Base-by-base conservation (phyloP, 768 basidiomycete species). In the Pholiota microspora region DNA sequence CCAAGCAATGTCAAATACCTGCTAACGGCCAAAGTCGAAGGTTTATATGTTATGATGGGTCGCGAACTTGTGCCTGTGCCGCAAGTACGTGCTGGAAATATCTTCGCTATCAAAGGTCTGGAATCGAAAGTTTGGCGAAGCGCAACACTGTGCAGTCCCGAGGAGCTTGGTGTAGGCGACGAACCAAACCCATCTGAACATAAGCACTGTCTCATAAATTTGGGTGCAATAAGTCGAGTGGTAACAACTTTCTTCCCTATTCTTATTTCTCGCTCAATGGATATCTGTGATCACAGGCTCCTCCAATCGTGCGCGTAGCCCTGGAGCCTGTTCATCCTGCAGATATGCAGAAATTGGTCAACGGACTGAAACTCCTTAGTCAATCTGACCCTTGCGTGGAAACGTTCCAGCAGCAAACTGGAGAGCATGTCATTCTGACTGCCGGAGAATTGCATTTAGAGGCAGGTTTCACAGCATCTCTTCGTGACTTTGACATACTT, bases 341-440 rank as follows among this genome's bases (percentile, higher is more conserved):
- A 6, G 93, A 98, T 65, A 89, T 98, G 84, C 87, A 85, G 1
- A 94, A 92, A 67, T 77, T 99, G 21, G 80, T 98, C 42, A 80
- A 79, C 32, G 97, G 97, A 0, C 74, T 99, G 51, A 90, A 89
- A 59, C 75, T 98, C 10, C 82, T 99, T 29, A 89, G 88, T 60
- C 95, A 98, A 66, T 88, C 94, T 3, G 97, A 98, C 73, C 96
- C 97, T 1, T 98, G 94, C 59, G 95, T 96, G 3, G 94, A 98
- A 67, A 95, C 92, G 0, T 94, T 98, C 68, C 94, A 98, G 61
- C 97, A 98, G 70, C 84, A 92, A 63, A 97, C 95, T 0, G 97
- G 97, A 28, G 97, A 99, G 68, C 89, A 97, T 68, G 97, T 99
- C 53, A 97, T 99, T 59, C 71, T 98, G 56, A 92, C 92, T 2